phyloP scores from a whole-genome alignment of 495 filamentous ascomycete genomes.

The Articulospora tetracladia region DNA sequence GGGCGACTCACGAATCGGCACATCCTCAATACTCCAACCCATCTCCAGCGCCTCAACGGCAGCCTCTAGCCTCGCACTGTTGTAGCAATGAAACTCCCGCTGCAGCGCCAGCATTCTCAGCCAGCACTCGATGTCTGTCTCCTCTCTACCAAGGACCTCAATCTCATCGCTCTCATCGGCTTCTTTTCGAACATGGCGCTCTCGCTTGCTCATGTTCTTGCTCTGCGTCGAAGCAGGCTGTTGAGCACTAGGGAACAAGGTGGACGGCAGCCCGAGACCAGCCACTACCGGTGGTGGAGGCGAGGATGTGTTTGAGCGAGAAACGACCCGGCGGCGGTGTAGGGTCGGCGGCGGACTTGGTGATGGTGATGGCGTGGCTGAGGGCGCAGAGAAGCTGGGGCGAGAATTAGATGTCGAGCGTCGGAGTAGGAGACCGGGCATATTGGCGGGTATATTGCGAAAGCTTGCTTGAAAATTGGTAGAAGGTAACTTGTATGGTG shows the following conservation, averaged over 20 bases:
- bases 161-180: neutral
- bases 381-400: neutral
- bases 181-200: neutral
- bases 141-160: neutral
- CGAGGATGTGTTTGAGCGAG: conserved; percentile 4
- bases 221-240: neutral
- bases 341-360: conserved; percentile 6
- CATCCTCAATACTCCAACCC: conserved; percentile 11
- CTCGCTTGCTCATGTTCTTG: neutral
- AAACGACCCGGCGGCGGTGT: conserved; percentile 5
- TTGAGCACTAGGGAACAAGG: neutral
- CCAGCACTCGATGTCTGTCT: conserved; percentile 20
- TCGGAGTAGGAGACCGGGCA: conserved; percentile 3
- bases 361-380: neutral
- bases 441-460: neutral
- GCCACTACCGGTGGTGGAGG: neutral
- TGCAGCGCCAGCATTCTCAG: conserved; percentile 21
- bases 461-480: neutral
- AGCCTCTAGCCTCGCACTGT: conserved; percentile 22
- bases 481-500: neutral
- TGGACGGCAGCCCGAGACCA: neutral
- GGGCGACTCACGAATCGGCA: conserved; percentile 19
- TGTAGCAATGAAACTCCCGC: conserved; percentile 24
- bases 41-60: conserved; percentile 23
- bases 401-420: neutral